Percentiles rank a stretch among this genome's conserved stretches.
phyloP scores from a whole-genome alignment of 352 stramenopile genomes.

The Phytophthora sp. region DNA sequence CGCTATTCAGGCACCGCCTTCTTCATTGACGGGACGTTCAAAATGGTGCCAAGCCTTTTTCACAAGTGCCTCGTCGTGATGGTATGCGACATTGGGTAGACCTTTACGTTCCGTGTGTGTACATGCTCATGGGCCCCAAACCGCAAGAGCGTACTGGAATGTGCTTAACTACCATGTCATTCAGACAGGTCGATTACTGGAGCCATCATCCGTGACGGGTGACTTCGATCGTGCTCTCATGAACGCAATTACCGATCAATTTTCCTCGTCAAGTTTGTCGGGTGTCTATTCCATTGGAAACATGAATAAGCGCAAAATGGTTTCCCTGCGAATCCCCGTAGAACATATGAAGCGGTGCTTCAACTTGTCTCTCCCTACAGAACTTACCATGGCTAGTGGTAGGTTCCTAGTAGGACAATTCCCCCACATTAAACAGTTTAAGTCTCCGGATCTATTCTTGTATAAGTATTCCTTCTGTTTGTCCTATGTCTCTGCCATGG shows the following conservation, averaged over 20 bases:
- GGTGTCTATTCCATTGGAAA: constrained; percentile 24
- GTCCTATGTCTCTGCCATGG: too few relatives aligned
- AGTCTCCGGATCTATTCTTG: too few relatives aligned
- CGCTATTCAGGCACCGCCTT: background rate
- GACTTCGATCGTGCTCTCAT: constrained; percentile 22
- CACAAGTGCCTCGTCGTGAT: constrained; percentile 3
- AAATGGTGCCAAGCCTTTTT: constrained; percentile 5
- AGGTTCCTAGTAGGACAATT: too few relatives aligned
- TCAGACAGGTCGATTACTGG: constrained; percentile 12
- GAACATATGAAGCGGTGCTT: too few relatives aligned
- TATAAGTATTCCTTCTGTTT: too few relatives aligned
- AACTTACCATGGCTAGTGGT: too few relatives aligned
- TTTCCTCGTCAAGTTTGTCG: constrained; percentile 15
- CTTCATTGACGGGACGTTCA: constrained; percentile 8
- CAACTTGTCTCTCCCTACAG: too few relatives aligned
- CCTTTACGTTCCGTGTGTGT: background rate
- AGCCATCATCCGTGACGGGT: background rate
- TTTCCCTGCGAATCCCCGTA: too few relatives aligned
- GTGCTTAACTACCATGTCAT: constrained; percentile 11
- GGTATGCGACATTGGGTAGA: too few relatives aligned
- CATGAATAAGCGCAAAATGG: too few relatives aligned
- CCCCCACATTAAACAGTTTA: too few relatives aligned
- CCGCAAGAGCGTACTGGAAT: constrained; percentile 12
- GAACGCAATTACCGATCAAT: constrained; percentile 10
- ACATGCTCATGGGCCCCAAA: constrained; percentile 17